Base-by-base conservation (phyloP, 805 yeast species). In the Metschnikowia sp. region DNA sequence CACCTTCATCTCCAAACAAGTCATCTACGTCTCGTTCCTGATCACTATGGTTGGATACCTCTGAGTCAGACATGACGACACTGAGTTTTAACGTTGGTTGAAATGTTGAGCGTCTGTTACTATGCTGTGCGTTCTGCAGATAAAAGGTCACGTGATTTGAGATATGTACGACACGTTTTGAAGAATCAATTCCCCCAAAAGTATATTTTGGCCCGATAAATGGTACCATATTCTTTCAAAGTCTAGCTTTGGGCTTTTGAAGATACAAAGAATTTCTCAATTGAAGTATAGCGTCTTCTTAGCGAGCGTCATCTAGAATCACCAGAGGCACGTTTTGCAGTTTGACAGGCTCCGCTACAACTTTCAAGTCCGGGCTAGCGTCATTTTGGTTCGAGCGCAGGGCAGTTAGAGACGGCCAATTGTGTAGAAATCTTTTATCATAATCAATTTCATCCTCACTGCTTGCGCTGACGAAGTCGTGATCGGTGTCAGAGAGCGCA, bases 1-100 rank as follows among this genome's bases (percentile, higher is more conserved):
- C 64, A n/a, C 53, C 64, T 18, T 56, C 64, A 8, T 63, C 66
- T 8, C 73, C 73, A 47, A 68, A 69, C 51, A 68, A 61, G 49
- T 69, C 72, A 40, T 68, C 72, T 11, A 64, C 69, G 33, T 66
- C 64, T 10, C 56, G 58, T 9, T 49, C 60, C 8, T 39, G 39
- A 18, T 45, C 49, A 46, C 52, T 58, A 35, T 15, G 45, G 40
- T 49, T 52, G 35, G 58, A 48, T 13, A 39, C 44, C 43, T 63
- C 66, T 35, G 45, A 53, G 45, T 64, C 67, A 22, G 69, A 62
- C 68, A 65, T 64, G 22, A 22, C 22, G 22, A 22, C 22, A 22
- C 32, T 19, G 18, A 8, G 35, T 19, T 8, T 15, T 29, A 29
- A 39, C 13, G 30, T 33, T 39, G 4, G 22, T 22, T 4, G 22